Conservation (phyloP, 2,329 filamentous ascomycete species). For the Davidsoniella virescens region DNA sequence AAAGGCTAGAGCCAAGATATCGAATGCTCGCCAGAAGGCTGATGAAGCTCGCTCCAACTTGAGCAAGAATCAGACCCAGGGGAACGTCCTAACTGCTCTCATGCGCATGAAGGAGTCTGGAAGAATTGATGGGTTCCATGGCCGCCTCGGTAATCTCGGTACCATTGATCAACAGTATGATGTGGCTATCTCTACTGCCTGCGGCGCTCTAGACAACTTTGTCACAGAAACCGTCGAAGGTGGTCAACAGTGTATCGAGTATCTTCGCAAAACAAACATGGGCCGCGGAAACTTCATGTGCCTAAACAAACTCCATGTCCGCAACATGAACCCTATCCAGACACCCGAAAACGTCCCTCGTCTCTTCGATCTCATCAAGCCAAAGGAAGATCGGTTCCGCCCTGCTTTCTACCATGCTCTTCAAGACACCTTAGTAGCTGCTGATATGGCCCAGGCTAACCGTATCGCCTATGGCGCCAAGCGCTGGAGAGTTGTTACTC, state of each 20-base stretch:
- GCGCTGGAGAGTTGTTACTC: slow-evolving; percentile 89
- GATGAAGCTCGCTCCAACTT: slow-evolving; percentile 88
- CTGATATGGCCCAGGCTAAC: slow-evolving; percentile 88
- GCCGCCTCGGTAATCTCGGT: slow-evolving; percentile 82
- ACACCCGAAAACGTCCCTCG: slow-evolving; percentile 87
- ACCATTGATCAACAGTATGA: slow-evolving; percentile 90
- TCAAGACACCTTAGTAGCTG: slow-evolving; percentile 86
- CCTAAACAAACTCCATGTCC: slow-evolving; percentile 66
- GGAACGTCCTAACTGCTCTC: slow-evolving; percentile 77
- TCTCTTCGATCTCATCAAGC: slow-evolving; percentile 79
- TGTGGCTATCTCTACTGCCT: slow-evolving; percentile 95
- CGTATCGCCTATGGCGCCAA: slow-evolving; percentile 88
- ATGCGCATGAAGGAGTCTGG: slow-evolving; percentile 94
- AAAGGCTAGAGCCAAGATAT: slow-evolving; percentile 67
- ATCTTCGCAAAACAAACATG: slow-evolving; percentile 91
- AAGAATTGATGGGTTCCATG: slow-evolving; percentile 92
- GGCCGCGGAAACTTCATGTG: slow-evolving; percentile 95
- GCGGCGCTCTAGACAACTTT: slow-evolving; percentile 80
- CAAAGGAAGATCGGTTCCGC: slow-evolving; percentile 72
- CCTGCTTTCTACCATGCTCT: slow-evolving; percentile 92
- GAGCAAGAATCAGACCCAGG: slow-evolving; percentile 77
- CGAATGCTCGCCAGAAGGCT: slow-evolving; percentile 79
- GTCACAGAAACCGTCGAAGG: slow-evolving; percentile 93
- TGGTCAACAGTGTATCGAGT: slow-evolving; percentile 95
- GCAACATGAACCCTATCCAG: slow-evolving; percentile 62